phyloP scores from a whole-genome alignment of 2,329 filamentous ascomycete species.

The Alternaria burnsii region DNA sequence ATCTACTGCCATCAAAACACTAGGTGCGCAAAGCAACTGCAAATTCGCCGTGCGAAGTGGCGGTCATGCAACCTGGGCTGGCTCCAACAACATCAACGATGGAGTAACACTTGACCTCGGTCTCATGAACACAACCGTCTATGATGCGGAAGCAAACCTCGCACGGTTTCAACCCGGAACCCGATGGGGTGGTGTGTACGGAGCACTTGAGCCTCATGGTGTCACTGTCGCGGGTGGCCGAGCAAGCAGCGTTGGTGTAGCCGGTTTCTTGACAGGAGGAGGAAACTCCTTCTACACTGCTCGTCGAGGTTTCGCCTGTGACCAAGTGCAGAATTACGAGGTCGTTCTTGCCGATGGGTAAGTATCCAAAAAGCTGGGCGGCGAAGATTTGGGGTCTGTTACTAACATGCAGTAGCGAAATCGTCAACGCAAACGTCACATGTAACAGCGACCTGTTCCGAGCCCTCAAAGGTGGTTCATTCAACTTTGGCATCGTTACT shows the following conservation, averaged over 20 bases:
- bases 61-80: constrained; percentile 39
- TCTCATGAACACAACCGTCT: constrained; percentile 30
- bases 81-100: constrained; percentile 37
- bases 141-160: constrained; percentile 17
- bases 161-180: constrained; percentile 38
- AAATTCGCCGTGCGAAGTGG: constrained; percentile 42
- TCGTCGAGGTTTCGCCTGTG: constrained; percentile 35
- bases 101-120: constrained; percentile 43
- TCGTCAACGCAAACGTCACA: constrained; percentile 49
- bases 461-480: constrained; percentile 45
- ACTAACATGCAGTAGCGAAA: constrained; percentile 33
- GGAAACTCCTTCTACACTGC: constrained; percentile 39
- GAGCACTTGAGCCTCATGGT: constrained; percentile 22
- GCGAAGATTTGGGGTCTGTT: constrained; percentile 22
- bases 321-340: constrained; percentile 42
- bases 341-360: constrained; percentile 51
- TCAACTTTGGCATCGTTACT: constrained; percentile 43
- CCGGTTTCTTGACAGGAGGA: constrained; percentile 39
- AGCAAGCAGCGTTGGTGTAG: constrained; percentile 38
- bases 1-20: constrained; percentile 18
- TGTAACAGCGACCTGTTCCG: constrained; percentile 51
- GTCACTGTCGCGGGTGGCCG: constrained; percentile 36
- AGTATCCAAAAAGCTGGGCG: not conserved
- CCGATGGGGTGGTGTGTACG: constrained; percentile 50
- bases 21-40: constrained; percentile 7